Evolutionary conservation across 2,329 filamentous ascomycete species (phyloP).

Genomic region (Aspergillus candidus): DNA sequence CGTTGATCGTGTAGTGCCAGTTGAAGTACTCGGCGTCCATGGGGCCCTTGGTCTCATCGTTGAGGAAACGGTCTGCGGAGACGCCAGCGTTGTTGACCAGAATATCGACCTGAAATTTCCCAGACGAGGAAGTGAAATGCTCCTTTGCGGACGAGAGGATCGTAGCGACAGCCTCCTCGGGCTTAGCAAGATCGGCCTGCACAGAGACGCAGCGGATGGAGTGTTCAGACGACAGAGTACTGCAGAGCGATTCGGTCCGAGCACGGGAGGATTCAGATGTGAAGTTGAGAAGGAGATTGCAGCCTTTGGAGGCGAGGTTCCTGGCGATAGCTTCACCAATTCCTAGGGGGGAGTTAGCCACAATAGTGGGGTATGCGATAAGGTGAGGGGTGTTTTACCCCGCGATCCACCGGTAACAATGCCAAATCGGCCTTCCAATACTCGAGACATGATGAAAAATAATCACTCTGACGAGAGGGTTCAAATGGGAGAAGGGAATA

Average conservation of each 20-base stretch:
- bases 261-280: conserved; percentile 57
- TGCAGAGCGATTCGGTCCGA: conserved; percentile 50
- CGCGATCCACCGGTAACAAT: conserved; percentile 75
- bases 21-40: conserved; percentile 62
- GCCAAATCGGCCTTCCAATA: conserved; percentile 67
- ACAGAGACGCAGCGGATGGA: conserved; percentile 56
- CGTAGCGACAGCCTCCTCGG: conserved; percentile 51
- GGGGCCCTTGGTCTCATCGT: conserved; percentile 56
- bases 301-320: conserved; percentile 68
- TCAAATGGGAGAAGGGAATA: neutral
- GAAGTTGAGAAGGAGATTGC: conserved; percentile 64
- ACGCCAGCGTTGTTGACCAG: conserved; percentile 82
- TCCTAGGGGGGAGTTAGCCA: conserved; percentile 43
- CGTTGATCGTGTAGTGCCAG: conserved; percentile 70
- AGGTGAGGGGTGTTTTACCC: conserved; percentile 45
- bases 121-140: conserved; percentile 45
- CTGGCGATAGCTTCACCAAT: conserved; percentile 66
- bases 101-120: conserved; percentile 67
- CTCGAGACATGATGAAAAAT: conserved; percentile 18
- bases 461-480: neutral
- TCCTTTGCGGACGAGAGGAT: conserved; percentile 56
- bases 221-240: conserved; percentile 52
- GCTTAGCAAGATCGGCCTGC: conserved; percentile 64
- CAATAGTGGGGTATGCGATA: conserved; percentile 2
- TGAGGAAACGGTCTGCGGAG: conserved; percentile 47